Conservation (phyloP, 1,284 basidiomycete genomes). For the Melampsora larici-populina region DNA sequence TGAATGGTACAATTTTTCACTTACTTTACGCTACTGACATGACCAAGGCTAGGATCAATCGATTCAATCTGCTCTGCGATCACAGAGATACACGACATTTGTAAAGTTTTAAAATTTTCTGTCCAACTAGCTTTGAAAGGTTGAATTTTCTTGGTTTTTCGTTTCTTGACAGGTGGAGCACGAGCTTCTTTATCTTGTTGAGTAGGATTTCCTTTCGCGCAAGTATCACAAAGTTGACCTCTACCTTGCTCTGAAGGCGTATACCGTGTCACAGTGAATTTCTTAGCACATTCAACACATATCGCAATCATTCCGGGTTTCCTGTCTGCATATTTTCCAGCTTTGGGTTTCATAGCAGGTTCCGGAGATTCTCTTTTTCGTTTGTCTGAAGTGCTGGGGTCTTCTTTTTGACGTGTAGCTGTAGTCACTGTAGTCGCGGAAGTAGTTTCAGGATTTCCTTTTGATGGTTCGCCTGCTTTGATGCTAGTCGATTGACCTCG, state of each 20-base stretch:
- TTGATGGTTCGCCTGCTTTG: not conserved
- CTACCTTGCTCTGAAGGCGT: slow-evolving; percentile 68
- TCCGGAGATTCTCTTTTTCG: not conserved
- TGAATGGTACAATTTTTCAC: slow-evolving; percentile 10
- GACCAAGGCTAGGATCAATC: slow-evolving; percentile 31
- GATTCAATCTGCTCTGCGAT: slow-evolving; percentile 20
- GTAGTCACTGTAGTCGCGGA: not conserved
- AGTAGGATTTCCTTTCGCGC: slow-evolving; percentile 68
- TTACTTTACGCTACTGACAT: slow-evolving; percentile 44
- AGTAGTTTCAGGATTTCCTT: not conserved
- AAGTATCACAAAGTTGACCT: slow-evolving; percentile 74
- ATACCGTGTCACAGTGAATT: slow-evolving; percentile 75
- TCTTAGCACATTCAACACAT: slow-evolving; percentile 75
- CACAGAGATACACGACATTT: slow-evolving; percentile 28
- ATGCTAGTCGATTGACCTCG: not conserved
- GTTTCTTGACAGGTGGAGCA: slow-evolving; percentile 68
- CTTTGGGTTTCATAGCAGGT: slow-evolving; percentile 13
- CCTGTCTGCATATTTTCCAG: slow-evolving; percentile 56
- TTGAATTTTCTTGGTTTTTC: slow-evolving; percentile 64
- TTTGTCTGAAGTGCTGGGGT: not conserved
- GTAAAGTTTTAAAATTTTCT: slow-evolving; percentile 19
- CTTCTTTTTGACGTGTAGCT: slow-evolving; percentile 2
- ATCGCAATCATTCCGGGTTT: slow-evolving; percentile 73
- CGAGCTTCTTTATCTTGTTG: slow-evolving; percentile 61
- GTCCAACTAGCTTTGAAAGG: slow-evolving; percentile 53